Base-by-base conservation (phyloP, 2,329 filamentous ascomycete species). In the Aspergillus awamori region DNA sequence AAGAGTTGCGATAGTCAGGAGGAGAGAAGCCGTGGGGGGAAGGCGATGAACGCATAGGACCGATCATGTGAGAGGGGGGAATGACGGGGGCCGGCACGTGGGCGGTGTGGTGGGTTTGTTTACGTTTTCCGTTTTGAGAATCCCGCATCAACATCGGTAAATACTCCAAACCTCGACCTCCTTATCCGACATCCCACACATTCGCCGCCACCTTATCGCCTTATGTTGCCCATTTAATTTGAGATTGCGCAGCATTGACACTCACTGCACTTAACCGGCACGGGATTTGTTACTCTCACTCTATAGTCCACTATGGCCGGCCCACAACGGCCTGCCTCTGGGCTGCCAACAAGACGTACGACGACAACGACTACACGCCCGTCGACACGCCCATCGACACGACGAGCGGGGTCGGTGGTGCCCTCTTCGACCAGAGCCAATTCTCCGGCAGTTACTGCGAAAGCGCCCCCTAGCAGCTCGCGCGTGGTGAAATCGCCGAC, bases 391-490 rank as follows among this genome's bases (percentile, higher is more conserved):
- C 83, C 81, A 67, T 77, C 82, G 45, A 76, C 79, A 24, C 76
- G 69, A 57, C 84, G 86, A 74, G 80, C 84, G 64, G 84, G 83
- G 38, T 83, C 86, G 24, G 22, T 39, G 1, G 43, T 45, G 39
- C 71, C 77, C 33, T 36, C 33, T 17, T 81, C 83, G 67, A 81
- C 86, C 39, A 81, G 84, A 63, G 77, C 89, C 28, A 79, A 83
- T 11, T 94, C 93, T 5, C 91, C 92, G 5, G 86, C 90, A 62
- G 86, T 87, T 49, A 91, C 90, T 7, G 74, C 91, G 22, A 83
- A 84, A 56, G 89, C 90, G 4, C 77, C 83, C 39, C 76, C 76
- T 10, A 75, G 65, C 33, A 59, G 65, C 17, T 74, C 77, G 54
- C 78, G 81, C 57, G 58, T 54, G 4, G 70, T 72, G 39, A 78